phyloP scores from a whole-genome alignment of 192 early-diverging fungal genomes.

The Fimicolochytrium jonesii region DNA sequence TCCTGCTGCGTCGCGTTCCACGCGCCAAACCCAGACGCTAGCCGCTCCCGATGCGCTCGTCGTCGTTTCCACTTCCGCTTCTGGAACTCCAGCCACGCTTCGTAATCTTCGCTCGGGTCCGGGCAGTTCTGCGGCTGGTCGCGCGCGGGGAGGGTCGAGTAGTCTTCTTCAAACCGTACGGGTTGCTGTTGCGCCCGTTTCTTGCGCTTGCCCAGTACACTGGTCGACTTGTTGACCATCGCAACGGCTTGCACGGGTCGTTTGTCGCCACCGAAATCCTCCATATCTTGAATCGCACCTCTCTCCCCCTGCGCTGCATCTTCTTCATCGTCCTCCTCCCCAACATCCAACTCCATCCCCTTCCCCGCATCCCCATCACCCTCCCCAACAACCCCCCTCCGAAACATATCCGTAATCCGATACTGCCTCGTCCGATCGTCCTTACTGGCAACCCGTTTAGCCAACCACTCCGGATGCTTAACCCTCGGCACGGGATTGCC shows the following conservation, averaged over 20 bases:
- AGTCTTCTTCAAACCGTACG: not conserved
- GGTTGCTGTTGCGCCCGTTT: not conserved
- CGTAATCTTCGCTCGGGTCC: conserved; percentile 64
- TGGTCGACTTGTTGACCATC: conserved; percentile 28
- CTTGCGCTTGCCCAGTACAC: conserved; percentile 18
- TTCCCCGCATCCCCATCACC: conserved; percentile 7
- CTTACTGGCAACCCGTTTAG: conserved; percentile 68
- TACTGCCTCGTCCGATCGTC: conserved; percentile 82
- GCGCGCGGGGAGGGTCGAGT: not conserved
- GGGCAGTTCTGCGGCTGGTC: conserved; percentile 56
- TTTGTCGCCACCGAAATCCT: conserved; percentile 26
- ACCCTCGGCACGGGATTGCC: conserved; percentile 90
- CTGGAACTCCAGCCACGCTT: conserved; percentile 68
- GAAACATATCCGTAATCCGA: conserved; percentile 82
- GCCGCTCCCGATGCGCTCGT: conserved; percentile 37
- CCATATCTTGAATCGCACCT: conserved; percentile 30
- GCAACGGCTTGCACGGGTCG: not conserved
- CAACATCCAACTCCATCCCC: conserved; percentile 10
- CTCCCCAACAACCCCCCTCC: conserved; percentile 11
- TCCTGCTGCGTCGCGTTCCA: not conserved
- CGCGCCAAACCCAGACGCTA: not conserved
- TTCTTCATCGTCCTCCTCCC: conserved; percentile 9
- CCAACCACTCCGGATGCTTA: conserved; percentile 91
- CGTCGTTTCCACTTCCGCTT: conserved; percentile 69
- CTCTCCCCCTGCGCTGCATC: conserved; percentile 3